These are phyloP conservation scores for Larix kaempferi DNA, from an alignment of 75 land plant genomes.

Conservation along the genomic window DNA sequence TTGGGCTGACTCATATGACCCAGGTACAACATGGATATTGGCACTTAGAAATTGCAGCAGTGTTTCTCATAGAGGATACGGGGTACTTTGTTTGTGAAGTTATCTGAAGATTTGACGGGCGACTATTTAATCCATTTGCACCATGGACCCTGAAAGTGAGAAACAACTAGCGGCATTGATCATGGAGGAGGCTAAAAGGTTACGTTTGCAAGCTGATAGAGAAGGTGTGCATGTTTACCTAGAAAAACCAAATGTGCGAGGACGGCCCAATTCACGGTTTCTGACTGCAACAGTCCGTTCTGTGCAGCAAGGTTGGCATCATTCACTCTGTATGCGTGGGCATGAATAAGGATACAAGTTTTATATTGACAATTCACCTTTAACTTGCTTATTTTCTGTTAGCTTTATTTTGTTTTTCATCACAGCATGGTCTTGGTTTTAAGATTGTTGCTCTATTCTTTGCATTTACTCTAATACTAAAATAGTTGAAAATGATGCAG, in stretches of 20 bases:
- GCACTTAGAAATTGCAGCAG: not conserved
- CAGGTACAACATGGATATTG: not conserved
- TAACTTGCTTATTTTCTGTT: not conserved
- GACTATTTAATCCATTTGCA: not conserved
- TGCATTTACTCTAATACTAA: not conserved
- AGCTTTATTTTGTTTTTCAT: not conserved
- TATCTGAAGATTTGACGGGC: not conserved
- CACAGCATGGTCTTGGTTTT: not conserved
- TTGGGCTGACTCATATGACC: not conserved
- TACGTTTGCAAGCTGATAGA: slow-evolving; percentile 67
- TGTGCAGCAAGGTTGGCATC: slow-evolving; percentile 74
- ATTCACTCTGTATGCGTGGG: not conserved
- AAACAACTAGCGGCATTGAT: slow-evolving; percentile 80
- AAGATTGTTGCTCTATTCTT: not conserved
- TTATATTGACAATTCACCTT: not conserved
- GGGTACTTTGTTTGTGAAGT: not conserved
- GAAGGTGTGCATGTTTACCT: slow-evolving; percentile 90
- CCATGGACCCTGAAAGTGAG: slow-evolving; percentile 78
- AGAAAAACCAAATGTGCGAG: slow-evolving; percentile 54
- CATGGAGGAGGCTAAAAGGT: slow-evolving; percentile 78
- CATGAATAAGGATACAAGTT: not conserved
- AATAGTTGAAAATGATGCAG: not conserved
- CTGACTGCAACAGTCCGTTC: slow-evolving; percentile 90
- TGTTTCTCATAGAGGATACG: not conserved
- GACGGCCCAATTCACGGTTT: slow-evolving; percentile 89